phyloP scores from a whole-genome alignment of 352 stramenopile species.

The Halophytophthora batemanensis region DNA sequence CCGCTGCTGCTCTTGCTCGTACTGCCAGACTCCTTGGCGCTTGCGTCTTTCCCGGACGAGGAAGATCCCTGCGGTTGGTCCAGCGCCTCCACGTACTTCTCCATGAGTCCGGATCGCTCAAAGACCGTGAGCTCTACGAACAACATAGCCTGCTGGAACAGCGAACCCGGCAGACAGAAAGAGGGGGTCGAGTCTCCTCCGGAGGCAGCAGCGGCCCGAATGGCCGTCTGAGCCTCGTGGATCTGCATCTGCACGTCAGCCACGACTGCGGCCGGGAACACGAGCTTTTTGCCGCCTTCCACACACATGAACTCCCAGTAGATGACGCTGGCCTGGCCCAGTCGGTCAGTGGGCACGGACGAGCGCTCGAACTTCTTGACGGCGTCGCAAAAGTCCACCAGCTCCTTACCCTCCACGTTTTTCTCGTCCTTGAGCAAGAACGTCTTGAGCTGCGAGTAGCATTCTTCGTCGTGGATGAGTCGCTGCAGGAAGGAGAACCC shows the following conservation, averaged over 20 bases:
- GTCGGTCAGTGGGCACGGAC: slow-evolving; percentile 57
- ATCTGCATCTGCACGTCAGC: slow-evolving; percentile 62
- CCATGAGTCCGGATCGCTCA: slow-evolving; percentile 59
- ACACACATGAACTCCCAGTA: slow-evolving; percentile 81
- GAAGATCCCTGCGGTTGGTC: slow-evolving; percentile 36
- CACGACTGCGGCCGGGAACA: slow-evolving; percentile 55
- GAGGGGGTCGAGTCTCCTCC: slow-evolving; percentile 8
- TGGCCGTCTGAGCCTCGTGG: slow-evolving; percentile 48
- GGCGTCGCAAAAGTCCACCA: slow-evolving; percentile 80
- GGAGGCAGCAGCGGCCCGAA: slow-evolving; percentile 11
- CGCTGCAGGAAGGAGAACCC: slow-evolving; percentile 87
- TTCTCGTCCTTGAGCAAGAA: slow-evolving; percentile 68
- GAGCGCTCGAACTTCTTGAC: slow-evolving; percentile 83
- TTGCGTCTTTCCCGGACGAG: slow-evolving; percentile 4
- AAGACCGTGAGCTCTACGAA: slow-evolving; percentile 73
- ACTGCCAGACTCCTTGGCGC: slow-evolving; percentile 2
- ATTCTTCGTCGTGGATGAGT: slow-evolving; percentile 87
- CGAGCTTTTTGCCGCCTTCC: slow-evolving; percentile 56
- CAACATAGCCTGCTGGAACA: slow-evolving; percentile 71
- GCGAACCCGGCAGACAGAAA: slow-evolving; percentile 39
- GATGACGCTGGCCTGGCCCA: slow-evolving; percentile 74
- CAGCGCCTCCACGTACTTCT: slow-evolving; percentile 76
- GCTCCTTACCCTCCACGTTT: slow-evolving; percentile 50
- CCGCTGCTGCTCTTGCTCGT: slow-evolving; percentile 27
- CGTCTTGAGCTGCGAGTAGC: slow-evolving; percentile 75